Conservation (phyloP, 78 protist species). For the Tieghemostelium lacteum region DNA sequence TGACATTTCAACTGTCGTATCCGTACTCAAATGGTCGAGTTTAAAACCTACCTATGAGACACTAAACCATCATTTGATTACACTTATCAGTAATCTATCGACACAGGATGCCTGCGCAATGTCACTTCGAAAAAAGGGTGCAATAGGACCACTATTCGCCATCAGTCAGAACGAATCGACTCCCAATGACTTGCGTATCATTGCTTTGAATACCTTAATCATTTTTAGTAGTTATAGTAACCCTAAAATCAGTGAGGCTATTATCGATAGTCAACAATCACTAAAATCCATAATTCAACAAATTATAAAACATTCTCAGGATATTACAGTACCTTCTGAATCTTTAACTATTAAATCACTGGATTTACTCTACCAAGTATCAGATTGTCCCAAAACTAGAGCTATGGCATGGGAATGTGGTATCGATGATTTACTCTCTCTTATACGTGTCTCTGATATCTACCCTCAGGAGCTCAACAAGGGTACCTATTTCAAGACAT, state of each 20-base stretch:
- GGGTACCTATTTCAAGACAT: constrained; percentile 21
- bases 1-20: constrained; percentile 42
- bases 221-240: constrained; percentile 60
- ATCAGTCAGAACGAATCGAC: constrained; percentile 7
- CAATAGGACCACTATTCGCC: constrained; percentile 35
- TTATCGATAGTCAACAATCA: constrained; percentile 38
- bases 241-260: constrained; percentile 70
- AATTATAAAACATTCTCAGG: neutral
- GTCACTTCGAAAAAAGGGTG: constrained; percentile 25
- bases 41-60: neutral
- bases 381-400: constrained; percentile 75
- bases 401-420: constrained; percentile 69
- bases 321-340: neutral
- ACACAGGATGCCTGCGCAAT: constrained; percentile 72
- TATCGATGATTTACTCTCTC: constrained; percentile 10
- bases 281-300: constrained; percentile 16
- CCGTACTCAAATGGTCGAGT: constrained; percentile 50
- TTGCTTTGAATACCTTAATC: constrained; percentile 43
- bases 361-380: constrained; percentile 57
- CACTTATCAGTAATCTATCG: constrained; percentile 36
- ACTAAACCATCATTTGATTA: constrained; percentile 1
- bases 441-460: constrained; percentile 11
- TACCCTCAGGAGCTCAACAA: constrained; percentile 32
- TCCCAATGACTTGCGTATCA: constrained; percentile 24
- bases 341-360: constrained; percentile 40